These are phyloP conservation scores for Stagonosporopsis rhizophila DNA, from an alignment of 2,329 filamentous ascomycete genomes.

Conservation along the genomic window DNA sequence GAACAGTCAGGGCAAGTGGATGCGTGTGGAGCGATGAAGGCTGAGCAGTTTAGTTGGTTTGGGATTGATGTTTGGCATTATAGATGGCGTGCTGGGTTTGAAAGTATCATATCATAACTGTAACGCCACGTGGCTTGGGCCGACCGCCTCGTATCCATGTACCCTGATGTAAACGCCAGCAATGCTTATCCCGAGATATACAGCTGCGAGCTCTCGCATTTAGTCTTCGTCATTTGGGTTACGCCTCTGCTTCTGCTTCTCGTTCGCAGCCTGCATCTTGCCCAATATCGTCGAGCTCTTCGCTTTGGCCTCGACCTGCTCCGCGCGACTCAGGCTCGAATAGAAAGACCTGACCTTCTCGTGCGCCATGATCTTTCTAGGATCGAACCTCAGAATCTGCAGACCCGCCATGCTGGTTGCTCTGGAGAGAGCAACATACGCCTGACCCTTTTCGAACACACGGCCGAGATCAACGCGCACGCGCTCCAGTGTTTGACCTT, in stretches of 20 bases:
- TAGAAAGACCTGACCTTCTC: conserved; percentile 87
- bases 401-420: conserved; percentile 87
- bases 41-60: neutral
- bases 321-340: conserved; percentile 77
- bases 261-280: conserved; percentile 37
- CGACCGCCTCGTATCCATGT: neutral
- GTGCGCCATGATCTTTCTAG: conserved; percentile 92
- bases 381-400: conserved; percentile 88
- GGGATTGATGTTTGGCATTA: neutral
- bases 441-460: conserved; percentile 97
- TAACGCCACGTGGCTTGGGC: neutral
- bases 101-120: neutral
- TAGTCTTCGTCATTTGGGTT: neutral
- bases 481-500: conserved; percentile 90
- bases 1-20: neutral
- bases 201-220: neutral
- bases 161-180: neutral
- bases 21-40: neutral
- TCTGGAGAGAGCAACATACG: conserved; percentile 94
- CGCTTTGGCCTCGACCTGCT: conserved; percentile 51
- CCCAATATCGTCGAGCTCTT: conserved; percentile 43
- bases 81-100: neutral
- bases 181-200: neutral
- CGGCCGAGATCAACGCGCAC: conserved; percentile 93
- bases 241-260: conserved; percentile 17